Conservation (phyloP, 1,284 basidiomycete species). For the Microbotryum violaceum region DNA sequence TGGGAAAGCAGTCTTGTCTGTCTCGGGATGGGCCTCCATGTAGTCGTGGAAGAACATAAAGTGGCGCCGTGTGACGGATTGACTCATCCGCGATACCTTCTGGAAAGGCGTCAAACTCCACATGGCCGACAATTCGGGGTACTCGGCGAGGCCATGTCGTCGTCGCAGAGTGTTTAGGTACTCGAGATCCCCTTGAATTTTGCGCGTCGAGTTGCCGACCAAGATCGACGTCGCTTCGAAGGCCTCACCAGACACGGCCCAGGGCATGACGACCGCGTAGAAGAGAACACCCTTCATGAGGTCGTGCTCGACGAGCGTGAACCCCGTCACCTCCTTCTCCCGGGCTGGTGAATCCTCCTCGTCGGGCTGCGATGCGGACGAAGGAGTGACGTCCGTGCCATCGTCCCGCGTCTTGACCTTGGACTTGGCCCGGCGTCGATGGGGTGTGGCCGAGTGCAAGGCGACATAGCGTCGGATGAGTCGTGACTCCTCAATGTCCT, state of each 20-base stretch:
- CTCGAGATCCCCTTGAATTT: slow-evolving; percentile 2
- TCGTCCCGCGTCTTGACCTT: slow-evolving; percentile 5
- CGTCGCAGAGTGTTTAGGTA: slow-evolving; percentile 7
- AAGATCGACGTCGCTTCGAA: slow-evolving; percentile 20
- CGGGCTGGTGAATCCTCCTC: too few species aligned
- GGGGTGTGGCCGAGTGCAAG: slow-evolving; percentile 13
- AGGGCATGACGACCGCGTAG: slow-evolving; percentile 20
- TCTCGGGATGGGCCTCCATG: slow-evolving; percentile 4
- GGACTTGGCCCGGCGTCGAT: slow-evolving; percentile 11
- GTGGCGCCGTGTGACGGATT: slow-evolving; percentile 9
- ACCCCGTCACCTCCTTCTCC: slow-evolving; percentile 15
- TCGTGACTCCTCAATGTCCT: slow-evolving; percentile 11
- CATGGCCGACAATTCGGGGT: slow-evolving; percentile 9
- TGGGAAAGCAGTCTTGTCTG: slow-evolving; percentile 13
- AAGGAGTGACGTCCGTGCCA: neutral
- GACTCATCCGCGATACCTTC: slow-evolving; percentile 16
- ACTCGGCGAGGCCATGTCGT: slow-evolving; percentile 1
- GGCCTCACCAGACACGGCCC: slow-evolving; percentile 15
- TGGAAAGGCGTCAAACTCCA: slow-evolving; percentile 24
- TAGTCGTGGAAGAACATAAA: slow-evolving; percentile 14
- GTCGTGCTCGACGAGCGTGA: slow-evolving; percentile 22
- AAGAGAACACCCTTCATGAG: slow-evolving; percentile 7
- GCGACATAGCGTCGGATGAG: slow-evolving; percentile 7
- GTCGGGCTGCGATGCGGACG: neutral
- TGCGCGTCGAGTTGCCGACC: slow-evolving; percentile 9